A percentile compares a stretch with the other conserved stretches of the same genome.
These are phyloP conservation scores for Gossypium raimondii DNA, from an alignment of 345 rosid species.

Conservation along the genomic window DNA sequence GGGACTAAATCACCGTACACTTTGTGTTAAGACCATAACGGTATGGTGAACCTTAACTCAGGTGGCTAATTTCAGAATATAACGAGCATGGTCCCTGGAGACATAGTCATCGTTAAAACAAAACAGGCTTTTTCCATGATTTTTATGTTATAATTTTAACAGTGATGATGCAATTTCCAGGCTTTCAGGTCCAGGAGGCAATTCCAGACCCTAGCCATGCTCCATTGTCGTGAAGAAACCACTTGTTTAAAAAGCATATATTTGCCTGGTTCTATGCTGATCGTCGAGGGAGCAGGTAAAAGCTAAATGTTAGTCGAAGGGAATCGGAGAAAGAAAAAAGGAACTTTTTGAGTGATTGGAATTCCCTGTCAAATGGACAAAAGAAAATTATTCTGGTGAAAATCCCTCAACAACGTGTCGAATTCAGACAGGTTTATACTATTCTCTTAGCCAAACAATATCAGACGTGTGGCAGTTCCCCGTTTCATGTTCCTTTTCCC, in stretches of 20 bases:
- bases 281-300: neutral
- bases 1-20: no score
- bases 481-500: no score
- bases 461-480: no score
- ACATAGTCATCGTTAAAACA: neutral
- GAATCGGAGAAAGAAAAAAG: neutral
- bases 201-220: no score
- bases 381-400: neutral
- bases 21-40: no score
- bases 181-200: neutral
- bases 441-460: no score
- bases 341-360: neutral
- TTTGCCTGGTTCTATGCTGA: neutral
- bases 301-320: neutral
- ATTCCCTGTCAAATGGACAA: neutral
- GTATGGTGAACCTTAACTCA: no score
- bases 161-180: neutral
- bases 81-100: no score
- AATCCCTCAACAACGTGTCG: slow-evolving; percentile 10
- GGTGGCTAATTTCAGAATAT: no score
- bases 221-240: neutral
- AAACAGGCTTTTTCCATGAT: neutral
- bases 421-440: neutral
- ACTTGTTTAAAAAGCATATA: neutral
- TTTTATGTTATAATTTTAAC: neutral